Percentiles rank a stretch among this genome's conserved stretches.
These are phyloP conservation scores for Xylariomycetidae sp. DNA, from an alignment of 2,329 filamentous ascomycete genomes.

Conservation along the genomic window DNA sequence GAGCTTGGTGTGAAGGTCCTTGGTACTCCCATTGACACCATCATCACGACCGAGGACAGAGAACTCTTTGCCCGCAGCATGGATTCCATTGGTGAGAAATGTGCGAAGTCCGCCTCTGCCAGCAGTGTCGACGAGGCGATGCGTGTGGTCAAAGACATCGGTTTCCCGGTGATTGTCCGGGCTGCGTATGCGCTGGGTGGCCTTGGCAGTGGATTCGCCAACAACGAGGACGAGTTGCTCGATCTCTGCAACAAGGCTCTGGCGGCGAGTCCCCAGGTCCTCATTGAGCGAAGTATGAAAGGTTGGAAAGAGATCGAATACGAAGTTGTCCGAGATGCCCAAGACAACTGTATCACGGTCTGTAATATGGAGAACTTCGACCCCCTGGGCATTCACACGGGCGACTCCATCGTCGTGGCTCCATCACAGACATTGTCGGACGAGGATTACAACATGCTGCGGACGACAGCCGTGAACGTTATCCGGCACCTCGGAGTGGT, in stretches of 20 bases:
- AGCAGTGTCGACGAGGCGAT: conserved; percentile 84
- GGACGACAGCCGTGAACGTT: conserved; percentile 93
- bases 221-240: conserved; percentile 74
- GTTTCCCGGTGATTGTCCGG: conserved; percentile 94
- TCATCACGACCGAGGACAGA: conserved; percentile 97
- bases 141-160: conserved; percentile 81
- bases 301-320: conserved; percentile 99
- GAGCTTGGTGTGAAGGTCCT: conserved; percentile 86
- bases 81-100: conserved; percentile 97
- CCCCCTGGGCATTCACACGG: conserved; percentile 93
- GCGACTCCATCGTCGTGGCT: conserved; percentile 96
- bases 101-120: conserved; percentile 92
- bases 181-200: conserved; percentile 95
- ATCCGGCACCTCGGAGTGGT: conserved; percentile 96
- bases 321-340: conserved; percentile 90
- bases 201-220: conserved; percentile 89
- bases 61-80: conserved; percentile 97
- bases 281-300: conserved; percentile 98
- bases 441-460: conserved; percentile 98
- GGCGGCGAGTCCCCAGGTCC: conserved; percentile 87
- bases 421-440: conserved; percentile 95
- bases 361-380: conserved; percentile 99
- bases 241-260: conserved; percentile 94
- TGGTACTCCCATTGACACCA: conserved; percentile 93
- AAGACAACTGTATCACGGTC: conserved; percentile 98